Percentiles rank a stretch among this genome's conserved stretches.
Conservation (phyloP, 2,329 filamentous ascomycete genomes). For the Pseudogymnoascus sp. region DNA sequence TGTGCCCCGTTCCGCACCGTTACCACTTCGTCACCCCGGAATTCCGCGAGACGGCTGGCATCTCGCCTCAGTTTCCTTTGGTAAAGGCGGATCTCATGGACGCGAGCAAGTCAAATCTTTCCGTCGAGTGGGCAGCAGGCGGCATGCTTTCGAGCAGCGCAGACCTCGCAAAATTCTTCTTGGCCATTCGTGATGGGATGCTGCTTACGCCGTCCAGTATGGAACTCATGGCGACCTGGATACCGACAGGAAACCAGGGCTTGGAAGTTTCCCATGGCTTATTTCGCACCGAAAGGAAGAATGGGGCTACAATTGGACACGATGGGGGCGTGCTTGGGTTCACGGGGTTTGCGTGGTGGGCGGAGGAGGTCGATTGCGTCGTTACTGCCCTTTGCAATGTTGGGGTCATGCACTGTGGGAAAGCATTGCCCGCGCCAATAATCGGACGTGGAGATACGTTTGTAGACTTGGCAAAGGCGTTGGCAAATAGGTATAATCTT, state of each 20-base stretch:
- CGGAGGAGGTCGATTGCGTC: constrained; percentile 13
- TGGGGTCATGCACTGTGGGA: constrained; percentile 15
- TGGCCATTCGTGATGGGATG: constrained; percentile 12
- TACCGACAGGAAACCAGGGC: not conserved
- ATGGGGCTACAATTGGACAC: constrained; percentile 14
- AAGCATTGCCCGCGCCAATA: not conserved
- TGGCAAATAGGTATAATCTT: not conserved
- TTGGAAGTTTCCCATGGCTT: constrained; percentile 13
- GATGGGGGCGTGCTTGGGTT: constrained; percentile 17
- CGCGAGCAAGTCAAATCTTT: constrained; percentile 14
- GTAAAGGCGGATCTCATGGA: constrained; percentile 11
- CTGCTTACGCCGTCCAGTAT: constrained; percentile 11
- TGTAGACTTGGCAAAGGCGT: not conserved
- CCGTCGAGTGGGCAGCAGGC: constrained; percentile 15
- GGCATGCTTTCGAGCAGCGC: constrained; percentile 13
- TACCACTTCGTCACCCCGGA: constrained; percentile 14
- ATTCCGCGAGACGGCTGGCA: constrained; percentile 12
- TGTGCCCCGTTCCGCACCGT: constrained; percentile 6
- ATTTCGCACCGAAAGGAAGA: constrained; percentile 1
- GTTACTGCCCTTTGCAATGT: constrained; percentile 16
- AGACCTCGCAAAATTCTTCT: constrained; percentile 14
- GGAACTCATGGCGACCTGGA: constrained; percentile 11
- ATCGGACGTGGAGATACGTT: not conserved
- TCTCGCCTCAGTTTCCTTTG: constrained; percentile 12
- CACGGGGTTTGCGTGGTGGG: constrained; percentile 12